Conservation (phyloP, 495 filamentous ascomycete genomes). For the Lophiostoma macrostomum region DNA sequence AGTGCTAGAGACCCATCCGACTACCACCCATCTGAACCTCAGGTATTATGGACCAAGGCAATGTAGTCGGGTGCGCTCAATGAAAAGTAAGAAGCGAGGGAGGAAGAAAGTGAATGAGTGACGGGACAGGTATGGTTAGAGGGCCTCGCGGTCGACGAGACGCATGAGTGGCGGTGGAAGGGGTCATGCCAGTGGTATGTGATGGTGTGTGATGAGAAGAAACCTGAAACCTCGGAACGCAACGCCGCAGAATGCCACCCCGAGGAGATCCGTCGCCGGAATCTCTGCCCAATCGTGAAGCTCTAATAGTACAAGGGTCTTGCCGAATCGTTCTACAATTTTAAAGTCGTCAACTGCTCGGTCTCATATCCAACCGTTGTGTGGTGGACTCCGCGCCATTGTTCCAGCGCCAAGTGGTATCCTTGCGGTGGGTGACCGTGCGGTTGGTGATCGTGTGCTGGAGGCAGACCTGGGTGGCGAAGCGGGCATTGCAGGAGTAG, state of each 20-base stretch:
- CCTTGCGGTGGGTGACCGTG: conserved; percentile 16
- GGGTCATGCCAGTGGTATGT: not conserved
- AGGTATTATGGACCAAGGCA: too few relatives aligned
- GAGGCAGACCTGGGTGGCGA: conserved; percentile 7
- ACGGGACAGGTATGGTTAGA: too few relatives aligned
- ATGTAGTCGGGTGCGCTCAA: too few relatives aligned
- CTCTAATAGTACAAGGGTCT: conserved; percentile 20
- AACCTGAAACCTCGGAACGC: not conserved
- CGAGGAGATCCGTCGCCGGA: not conserved
- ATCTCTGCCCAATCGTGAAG: not conserved
- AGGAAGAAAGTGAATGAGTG: too few relatives aligned
- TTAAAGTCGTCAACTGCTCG: not conserved
- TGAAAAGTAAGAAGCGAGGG: too few relatives aligned
- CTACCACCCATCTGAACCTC: too few relatives aligned
- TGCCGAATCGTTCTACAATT: conserved; percentile 10
- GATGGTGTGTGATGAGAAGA: not conserved
- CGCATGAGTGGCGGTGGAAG: not conserved
- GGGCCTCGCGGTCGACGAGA: not conserved
- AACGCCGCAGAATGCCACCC: not conserved
- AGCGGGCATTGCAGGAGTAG: too few relatives aligned
- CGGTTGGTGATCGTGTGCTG: conserved; percentile 11
- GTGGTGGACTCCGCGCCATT: conserved; percentile 31
- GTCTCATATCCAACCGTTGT: conserved; percentile 29
- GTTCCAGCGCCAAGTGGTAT: conserved; percentile 28
- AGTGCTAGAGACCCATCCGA: too few relatives aligned